Evolutionary conservation across 768 basidiomycete genomes (phyloP), one percentile per base, ranked within the genome.

Genomic region (Leucosporidium yakuticum): DNA sequence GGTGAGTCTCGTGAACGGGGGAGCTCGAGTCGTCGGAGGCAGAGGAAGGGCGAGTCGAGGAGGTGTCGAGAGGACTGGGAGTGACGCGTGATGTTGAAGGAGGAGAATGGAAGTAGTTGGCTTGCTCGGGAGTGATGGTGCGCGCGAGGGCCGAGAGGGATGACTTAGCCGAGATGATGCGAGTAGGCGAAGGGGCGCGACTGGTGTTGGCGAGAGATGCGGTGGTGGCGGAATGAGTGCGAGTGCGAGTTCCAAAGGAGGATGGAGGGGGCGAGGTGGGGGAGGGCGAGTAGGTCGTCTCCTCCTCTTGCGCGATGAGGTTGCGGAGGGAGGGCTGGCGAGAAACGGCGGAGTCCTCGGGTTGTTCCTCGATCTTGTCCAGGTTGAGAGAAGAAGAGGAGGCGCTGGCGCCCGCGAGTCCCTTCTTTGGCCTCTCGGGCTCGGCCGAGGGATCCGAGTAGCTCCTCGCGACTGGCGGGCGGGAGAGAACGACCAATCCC

Each of bases 361-460:
- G 62, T 14, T 50, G 54, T 50, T 71, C 70, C 32, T 49, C 32
- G 48, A 68, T 71, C 44, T 67, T 62, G 57, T 51, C 54, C 32
- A 71, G 36, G 57, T 60, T 68, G 7, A 67, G 67, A 15, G 64
- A 50, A 32, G 67, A 63, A 1, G 61, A 21, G 17, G 66, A 62
- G 15, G 44, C 14, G 4, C 11, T 36, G 25, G n/a, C 27, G 25
- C 25, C 7, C 4, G 55, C 29, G 15, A 57, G 55, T 21, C 31
- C 32, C 55, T 57, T 23, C 23, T 21, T 32, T 32, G 21, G 55
- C 31, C 23, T 32, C 23, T 51, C 50, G 50, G 9, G 50, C 50
- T 51, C 50, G 50, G 12, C 44, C 17, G 44, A 48, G 23, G 29
- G 17, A 44, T 44, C 25, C 27, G 59, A 60, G 25, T 48, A 44